These are phyloP conservation scores for Porcisia hertigi DNA, from an alignment of 208 protist species.

Conservation along the genomic window DNA sequence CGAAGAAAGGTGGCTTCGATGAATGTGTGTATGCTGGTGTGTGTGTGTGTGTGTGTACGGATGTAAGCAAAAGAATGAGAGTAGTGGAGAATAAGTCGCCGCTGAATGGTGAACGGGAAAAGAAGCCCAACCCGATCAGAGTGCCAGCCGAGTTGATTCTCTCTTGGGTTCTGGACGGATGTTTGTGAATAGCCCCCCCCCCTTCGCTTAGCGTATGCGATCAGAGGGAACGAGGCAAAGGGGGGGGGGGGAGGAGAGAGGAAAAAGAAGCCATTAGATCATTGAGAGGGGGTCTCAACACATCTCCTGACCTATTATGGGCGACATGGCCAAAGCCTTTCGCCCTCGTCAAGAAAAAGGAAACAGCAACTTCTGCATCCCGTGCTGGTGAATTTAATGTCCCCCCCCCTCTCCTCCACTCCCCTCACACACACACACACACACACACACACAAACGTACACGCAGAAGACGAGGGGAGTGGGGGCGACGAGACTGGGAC, in stretches of 20 bases:
- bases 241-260: no score
- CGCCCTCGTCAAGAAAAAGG: no score
- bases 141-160: no score
- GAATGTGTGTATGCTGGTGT: not conserved
- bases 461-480: not conserved
- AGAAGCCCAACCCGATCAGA: no score
- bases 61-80: not conserved
- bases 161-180: no score
- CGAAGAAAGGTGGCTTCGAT: not conserved
- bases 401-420: not conserved
- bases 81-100: not conserved
- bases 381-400: not conserved
- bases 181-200: no score
- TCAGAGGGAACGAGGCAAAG: no score
- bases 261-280: conserved; percentile 13
- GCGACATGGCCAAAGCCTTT: no score
- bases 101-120: no score
- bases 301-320: no score
- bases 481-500: not conserved
- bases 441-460: not conserved
- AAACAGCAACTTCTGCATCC: not conserved
- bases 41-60: not conserved
- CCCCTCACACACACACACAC: not conserved
- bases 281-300: no score
- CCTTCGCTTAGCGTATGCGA: no score